Evolutionary conservation across 371 early-diverging fungal species (phyloP).

Genomic region (Mortierella sp.): DNA sequence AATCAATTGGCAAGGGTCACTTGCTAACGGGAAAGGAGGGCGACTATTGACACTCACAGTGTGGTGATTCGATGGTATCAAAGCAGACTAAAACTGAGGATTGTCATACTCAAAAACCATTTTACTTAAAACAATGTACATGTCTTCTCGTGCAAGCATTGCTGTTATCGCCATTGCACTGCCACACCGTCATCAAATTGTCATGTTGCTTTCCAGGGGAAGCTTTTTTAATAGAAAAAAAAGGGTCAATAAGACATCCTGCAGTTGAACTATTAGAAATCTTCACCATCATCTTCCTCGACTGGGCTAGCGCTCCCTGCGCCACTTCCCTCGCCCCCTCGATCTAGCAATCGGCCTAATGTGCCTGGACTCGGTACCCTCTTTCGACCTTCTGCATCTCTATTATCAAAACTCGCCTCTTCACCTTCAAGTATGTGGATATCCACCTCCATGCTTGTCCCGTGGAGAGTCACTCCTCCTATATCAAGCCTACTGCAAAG

Average conservation of each 20-base stretch:
- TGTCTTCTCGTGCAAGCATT: too few relatives aligned
- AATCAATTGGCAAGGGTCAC: too few relatives aligned
- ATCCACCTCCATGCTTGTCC: slow-evolving; percentile 26
- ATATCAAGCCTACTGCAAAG: slow-evolving; percentile 6
- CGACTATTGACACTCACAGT: too few relatives aligned
- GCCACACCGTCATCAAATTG: slow-evolving; percentile 4
- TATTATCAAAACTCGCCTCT: background rate
- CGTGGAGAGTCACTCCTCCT: slow-evolving; percentile 1
- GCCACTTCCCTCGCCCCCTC: slow-evolving; percentile 31
- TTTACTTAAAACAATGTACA: too few relatives aligned
- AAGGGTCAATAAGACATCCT: too few relatives aligned
- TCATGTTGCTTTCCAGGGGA: background rate
- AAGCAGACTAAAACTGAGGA: too few relatives aligned
- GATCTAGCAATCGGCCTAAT: slow-evolving; percentile 18
- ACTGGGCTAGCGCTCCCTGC: slow-evolving; percentile 32
- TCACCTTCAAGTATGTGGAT: background rate
- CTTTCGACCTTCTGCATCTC: background rate
- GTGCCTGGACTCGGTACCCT: slow-evolving; percentile 26
- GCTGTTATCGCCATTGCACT: too few relatives aligned
- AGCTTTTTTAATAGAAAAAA: too few relatives aligned
- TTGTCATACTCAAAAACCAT: too few relatives aligned
- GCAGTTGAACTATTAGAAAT: background rate
- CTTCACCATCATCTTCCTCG: slow-evolving; percentile 29
- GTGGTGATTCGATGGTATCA: too few relatives aligned
- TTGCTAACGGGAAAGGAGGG: too few relatives aligned